Evolutionary conservation across 176 grass and related monocot genomes (phyloP).

Genomic region (Carex pumila): DNA sequence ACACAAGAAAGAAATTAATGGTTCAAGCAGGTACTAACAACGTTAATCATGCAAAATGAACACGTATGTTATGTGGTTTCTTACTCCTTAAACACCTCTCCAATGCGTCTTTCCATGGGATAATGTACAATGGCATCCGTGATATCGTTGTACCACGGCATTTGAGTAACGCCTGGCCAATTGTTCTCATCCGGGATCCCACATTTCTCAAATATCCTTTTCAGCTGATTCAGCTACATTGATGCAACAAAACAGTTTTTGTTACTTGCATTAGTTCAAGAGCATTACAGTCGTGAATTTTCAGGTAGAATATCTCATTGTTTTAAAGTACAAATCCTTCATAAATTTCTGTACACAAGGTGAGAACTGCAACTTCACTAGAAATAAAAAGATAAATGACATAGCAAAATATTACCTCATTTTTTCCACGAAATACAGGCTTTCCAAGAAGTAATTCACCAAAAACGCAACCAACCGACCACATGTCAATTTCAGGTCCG

Average conservation of each 20-base stretch:
- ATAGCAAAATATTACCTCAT: conserved; percentile 49
- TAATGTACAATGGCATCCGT: no score
- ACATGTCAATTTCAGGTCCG: conserved; percentile 91
- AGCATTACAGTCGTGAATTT: neutral
- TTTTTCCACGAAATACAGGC: conserved; percentile 85
- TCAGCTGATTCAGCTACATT: conserved; percentile 69
- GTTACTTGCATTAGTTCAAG: neutral
- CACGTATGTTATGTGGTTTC: conserved; percentile 23
- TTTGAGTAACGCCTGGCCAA: conserved; percentile 86
- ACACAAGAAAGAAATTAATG: conserved; percentile 6
- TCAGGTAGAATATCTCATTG: neutral
- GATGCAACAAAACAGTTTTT: neutral
- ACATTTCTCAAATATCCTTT: conserved; percentile 88
- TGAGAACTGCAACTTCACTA: neutral
- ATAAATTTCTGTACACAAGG: neutral
- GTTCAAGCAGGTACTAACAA: neutral
- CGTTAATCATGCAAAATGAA: conserved; percentile 10
- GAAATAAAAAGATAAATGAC: neutral
- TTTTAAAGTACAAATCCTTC: neutral
- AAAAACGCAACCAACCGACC: conserved; percentile 98
- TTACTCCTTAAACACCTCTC: conserved; percentile 88
- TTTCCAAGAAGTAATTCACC: conserved; percentile 85
- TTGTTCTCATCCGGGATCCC: conserved; percentile 74
- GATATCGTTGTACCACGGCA: conserved; percentile 66
- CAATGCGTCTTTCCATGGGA: conserved; percentile 58